Percentiles rank a stretch among this genome's conserved stretches.
Evolutionary conservation across 768 basidiomycete genomes (phyloP).

Genomic region (Russula sp.): DNA sequence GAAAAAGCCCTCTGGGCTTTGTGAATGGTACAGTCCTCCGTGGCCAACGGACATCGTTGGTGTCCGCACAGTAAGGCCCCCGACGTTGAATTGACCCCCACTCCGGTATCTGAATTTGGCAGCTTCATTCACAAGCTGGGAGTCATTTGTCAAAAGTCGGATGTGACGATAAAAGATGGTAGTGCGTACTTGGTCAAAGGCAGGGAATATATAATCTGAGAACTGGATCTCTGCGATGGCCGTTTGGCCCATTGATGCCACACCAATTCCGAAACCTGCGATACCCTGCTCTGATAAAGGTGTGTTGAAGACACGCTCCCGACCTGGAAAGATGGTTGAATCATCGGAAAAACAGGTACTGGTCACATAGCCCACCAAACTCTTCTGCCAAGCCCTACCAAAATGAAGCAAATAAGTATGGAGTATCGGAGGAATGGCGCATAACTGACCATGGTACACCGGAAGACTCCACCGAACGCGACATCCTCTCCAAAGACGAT

Average conservation of each 20-base stretch:
- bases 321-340: constrained; percentile 46
- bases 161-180: constrained; percentile 3
- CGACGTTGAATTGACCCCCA: constrained; percentile 79
- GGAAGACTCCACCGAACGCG: constrained; percentile 91
- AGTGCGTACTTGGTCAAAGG: constrained; percentile 81
- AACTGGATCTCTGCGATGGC: constrained; percentile 95
- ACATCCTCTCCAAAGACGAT: constrained; percentile 92
- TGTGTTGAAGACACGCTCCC: constrained; percentile 93
- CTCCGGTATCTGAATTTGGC: constrained; percentile 91
- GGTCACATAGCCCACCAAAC: constrained; percentile 57
- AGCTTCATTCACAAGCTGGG: constrained; percentile 88
- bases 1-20: constrained; percentile 94
- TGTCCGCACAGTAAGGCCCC: constrained; percentile 75
- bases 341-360: neutral
- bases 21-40: constrained; percentile 91
- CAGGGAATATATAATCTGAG: constrained; percentile 88
- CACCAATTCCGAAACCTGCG: constrained; percentile 89
- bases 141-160: constrained; percentile 1
- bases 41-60: constrained; percentile 92
- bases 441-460: constrained; percentile 78
- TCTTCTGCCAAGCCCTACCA: constrained; percentile 84
- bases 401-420: neutral
- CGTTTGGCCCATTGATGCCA: constrained; percentile 90
- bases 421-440: neutral
- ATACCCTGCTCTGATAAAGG: constrained; percentile 92